Evolutionary conservation across 345 rosid genomes (phyloP).

Genomic region (Pistacia atlantica): DNA sequence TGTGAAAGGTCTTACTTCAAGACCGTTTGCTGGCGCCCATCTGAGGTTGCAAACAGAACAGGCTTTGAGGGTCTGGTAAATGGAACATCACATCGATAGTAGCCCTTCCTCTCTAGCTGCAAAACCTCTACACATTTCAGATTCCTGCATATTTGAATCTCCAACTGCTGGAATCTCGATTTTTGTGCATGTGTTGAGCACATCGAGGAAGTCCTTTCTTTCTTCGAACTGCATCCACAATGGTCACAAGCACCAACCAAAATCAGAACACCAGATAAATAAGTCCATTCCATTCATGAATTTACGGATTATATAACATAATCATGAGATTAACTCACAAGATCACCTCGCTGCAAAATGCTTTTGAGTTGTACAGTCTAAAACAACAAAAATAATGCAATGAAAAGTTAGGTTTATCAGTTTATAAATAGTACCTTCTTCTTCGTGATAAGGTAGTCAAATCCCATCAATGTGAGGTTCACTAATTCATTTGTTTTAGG

Average conservation of each 20-base stretch:
- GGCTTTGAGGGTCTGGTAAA: slow-evolving; percentile 72
- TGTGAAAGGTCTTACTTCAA: slow-evolving; percentile 29
- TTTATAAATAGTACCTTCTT: too few relatives aligned
- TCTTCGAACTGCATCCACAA: slow-evolving; percentile 73
- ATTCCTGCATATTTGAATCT: slow-evolving; percentile 89
- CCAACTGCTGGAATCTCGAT: slow-evolving; percentile 73
- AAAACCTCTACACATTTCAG: slow-evolving; percentile 63
- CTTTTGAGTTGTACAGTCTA: neutral
- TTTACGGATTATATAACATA: neutral
- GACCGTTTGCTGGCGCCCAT: slow-evolving; percentile 59
- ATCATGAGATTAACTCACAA: too few relatives aligned
- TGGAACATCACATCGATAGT: slow-evolving; percentile 86
- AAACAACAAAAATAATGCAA: too few relatives aligned
- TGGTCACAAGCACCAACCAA: neutral
- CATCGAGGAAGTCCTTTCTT: slow-evolving; percentile 69
- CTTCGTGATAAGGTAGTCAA: too few relatives aligned
- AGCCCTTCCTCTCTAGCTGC: slow-evolving; percentile 97
- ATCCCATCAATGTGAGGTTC: too few relatives aligned
- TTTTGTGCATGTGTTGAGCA: slow-evolving; percentile 70
- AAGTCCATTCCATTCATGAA: neutral
- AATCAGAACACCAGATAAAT: neutral
- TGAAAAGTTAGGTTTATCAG: too few relatives aligned
- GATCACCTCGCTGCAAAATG: too few relatives aligned
- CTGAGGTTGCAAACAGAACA: slow-evolving; percentile 81
- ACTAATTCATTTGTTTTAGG: too few relatives aligned